phyloP scores from a whole-genome alignment of 2,329 filamentous ascomycete species.

The Aspergillus ruber region DNA sequence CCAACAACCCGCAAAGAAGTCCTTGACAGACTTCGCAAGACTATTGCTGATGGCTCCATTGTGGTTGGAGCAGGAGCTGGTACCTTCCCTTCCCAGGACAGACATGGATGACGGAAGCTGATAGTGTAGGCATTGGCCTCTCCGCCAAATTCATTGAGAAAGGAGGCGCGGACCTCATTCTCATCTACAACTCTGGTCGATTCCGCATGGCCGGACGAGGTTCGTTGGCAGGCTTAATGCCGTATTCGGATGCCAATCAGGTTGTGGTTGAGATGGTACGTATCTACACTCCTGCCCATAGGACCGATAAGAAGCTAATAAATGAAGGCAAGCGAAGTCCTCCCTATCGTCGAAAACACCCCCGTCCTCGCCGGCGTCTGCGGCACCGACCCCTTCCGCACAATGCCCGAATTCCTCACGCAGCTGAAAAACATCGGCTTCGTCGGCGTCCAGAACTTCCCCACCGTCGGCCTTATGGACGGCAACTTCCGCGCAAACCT shows the following conservation, averaged over 20 bases:
- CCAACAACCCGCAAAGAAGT: conserved; percentile 53
- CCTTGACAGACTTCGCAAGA: conserved; percentile 47
- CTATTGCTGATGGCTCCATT: conserved; percentile 50
- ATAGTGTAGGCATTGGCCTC: conserved; percentile 54
- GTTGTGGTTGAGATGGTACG: conserved; percentile 62
- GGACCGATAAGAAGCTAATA: background rate
- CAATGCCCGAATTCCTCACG: conserved; percentile 54
- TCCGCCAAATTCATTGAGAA: conserved; percentile 65
- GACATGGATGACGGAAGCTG: background rate
- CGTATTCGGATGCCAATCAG: conserved; percentile 64
- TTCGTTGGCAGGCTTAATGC: conserved; percentile 63
- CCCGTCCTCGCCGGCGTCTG: conserved; percentile 67
- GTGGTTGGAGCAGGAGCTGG: conserved; percentile 64
- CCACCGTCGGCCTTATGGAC: conserved; percentile 65
- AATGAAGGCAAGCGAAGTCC: conserved; percentile 52
- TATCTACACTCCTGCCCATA: background rate
- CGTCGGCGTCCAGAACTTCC: conserved; percentile 66
- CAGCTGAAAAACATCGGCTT: conserved; percentile 60
- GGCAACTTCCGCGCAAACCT: conserved; percentile 60
- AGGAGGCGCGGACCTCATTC: conserved; percentile 63
- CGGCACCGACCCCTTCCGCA: conserved; percentile 62
- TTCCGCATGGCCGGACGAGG: conserved; percentile 68
- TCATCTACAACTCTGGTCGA: conserved; percentile 66
- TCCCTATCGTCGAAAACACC: conserved; percentile 57
- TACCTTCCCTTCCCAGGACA: conserved; percentile 13